Evolutionary conservation across 2,329 filamentous ascomycete genomes (phyloP), one percentile per base, ranked within the genome.

Genomic region (Calonectria pauciramosa): DNA sequence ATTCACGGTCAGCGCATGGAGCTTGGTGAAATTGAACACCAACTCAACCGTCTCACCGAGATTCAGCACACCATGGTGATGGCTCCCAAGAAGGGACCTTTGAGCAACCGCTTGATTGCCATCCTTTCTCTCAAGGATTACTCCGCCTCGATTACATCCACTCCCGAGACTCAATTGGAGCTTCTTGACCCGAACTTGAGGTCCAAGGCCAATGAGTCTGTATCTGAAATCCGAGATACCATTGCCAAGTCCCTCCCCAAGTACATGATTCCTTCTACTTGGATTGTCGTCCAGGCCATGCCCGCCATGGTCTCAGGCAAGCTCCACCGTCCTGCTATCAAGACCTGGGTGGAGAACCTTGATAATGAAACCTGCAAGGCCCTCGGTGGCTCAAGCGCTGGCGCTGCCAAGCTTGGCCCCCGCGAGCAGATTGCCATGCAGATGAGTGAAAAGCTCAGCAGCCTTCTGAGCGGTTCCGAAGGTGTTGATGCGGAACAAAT

Each of bases 1-100:
- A 69, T 79, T 1, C 72, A 77, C 23, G 92, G 92, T 16, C 91
- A 88, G 73, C 83, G 90, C 59, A 85, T 91, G 70, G 92, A 89
- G 81, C 84, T 90, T 1, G 81, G 79, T 3, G 82, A 83, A 68
- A 80, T 83, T 4, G 82, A 83, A 49, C 52, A 89, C 77, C 90
- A 91, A 28, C 77, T 78, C 2, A 68, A 74, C 89, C 93, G 81
- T 87, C 91, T 84, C 90, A 89, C 26, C 83, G 90, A 67, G 79
- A 93, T 78, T 85, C 94, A 79, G 83, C 89, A 83, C 51, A 75
- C 73, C 11, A 84, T 86, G 14, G 84, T 90, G 3, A 82, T 44
- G 75, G 82, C 70, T 59, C 83, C 80, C 72, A 83, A 73, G 85
- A 36, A 82, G 86, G 65, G 80, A 1, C 38, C 47, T 9, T 77